Conservation (phyloP, 257 asterid genomes). For the Solanum tarapatanum region DNA sequence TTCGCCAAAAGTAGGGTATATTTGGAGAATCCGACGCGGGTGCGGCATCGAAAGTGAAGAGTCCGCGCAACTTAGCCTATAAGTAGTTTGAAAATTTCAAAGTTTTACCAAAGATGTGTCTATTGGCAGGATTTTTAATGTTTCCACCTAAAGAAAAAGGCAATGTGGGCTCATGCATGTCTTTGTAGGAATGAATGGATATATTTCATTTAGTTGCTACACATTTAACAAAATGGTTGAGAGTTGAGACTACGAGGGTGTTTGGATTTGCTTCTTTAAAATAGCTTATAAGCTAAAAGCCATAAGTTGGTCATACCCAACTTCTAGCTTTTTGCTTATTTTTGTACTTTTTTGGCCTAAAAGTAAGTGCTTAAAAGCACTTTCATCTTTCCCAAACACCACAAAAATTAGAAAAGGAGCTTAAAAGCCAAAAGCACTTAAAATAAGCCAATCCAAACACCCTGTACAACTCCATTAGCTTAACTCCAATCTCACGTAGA, state of each 20-base stretch:
- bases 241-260: neutral
- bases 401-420: neutral
- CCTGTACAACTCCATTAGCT: neutral
- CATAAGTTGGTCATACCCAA: neutral
- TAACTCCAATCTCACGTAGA: neutral
- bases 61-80: neutral
- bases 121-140: neutral
- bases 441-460: no score
- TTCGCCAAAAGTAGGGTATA: fast-evolving
- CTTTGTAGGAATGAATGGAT: neutral
- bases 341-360: neutral
- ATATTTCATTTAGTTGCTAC: neutral
- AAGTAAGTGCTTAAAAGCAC: neutral
- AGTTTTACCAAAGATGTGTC: neutral
- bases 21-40: fast-evolving
- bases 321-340: neutral
- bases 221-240: neutral
- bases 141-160: neutral
- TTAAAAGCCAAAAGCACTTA: neutral
- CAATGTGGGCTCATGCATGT: neutral
- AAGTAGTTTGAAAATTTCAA: neutral
- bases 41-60: no score
- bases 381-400: neutral
- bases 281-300: neutral
- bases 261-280: neutral